Evolutionary conservation across 2,329 filamentous ascomycete species (phyloP).

Genomic region (Talaromyces sp.): DNA sequence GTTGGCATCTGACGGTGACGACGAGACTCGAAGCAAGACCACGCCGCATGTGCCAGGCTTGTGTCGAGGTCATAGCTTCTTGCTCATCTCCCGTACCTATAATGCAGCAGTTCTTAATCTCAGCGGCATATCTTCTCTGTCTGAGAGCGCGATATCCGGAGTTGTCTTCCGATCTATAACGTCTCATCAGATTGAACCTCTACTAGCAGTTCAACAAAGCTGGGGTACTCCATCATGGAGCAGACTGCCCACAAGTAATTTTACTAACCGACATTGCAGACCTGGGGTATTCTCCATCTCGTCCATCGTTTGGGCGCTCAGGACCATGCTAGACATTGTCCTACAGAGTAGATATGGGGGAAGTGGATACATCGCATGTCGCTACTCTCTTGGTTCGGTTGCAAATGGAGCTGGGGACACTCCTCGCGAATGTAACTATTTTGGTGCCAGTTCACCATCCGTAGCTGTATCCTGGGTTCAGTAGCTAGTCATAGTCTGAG

Average conservation of each 20-base stretch:
- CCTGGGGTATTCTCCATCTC: not conserved
- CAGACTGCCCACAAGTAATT: not conserved
- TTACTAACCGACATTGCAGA: not conserved
- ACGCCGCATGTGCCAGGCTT: not conserved
- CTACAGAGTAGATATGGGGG: too few species aligned
- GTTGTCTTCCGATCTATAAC: not conserved
- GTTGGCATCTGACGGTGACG: not conserved
- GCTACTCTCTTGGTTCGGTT: not conserved
- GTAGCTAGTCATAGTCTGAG: not conserved
- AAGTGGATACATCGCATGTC: not conserved
- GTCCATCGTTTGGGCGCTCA: not conserved
- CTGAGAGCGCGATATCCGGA: not conserved
- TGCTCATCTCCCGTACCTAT: not conserved
- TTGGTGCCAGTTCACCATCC: too few species aligned
- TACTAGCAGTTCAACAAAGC: too few species aligned
- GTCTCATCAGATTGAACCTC: not conserved
- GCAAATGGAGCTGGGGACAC: not conserved
- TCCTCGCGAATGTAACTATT: not conserved
- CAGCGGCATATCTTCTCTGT: not conserved
- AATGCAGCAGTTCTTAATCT: not conserved
- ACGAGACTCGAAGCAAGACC: not conserved
- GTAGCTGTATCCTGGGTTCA: not conserved
- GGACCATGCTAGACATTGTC: not conserved
- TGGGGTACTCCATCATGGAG: not conserved
- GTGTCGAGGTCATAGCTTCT: not conserved